Evolutionary conservation across 176 grass and related monocot genomes (phyloP).

Genomic region (Zoysia pacifica): DNA sequence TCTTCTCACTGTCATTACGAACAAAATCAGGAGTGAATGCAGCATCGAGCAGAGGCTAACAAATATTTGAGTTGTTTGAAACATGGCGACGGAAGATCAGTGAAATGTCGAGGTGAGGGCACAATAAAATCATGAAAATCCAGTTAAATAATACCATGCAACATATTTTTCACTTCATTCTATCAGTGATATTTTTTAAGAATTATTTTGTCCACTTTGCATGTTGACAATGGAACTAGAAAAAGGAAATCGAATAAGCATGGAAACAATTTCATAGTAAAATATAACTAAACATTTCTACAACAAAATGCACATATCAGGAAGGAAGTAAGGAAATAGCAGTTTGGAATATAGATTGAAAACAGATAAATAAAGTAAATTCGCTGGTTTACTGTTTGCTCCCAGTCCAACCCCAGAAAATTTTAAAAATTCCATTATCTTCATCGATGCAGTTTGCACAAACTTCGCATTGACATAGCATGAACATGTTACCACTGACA

Average conservation of each 20-base stretch:
- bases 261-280: not conserved
- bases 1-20: not conserved
- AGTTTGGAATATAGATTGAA: not conserved
- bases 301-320: not conserved
- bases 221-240: not conserved
- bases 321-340: not conserved
- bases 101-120: not conserved
- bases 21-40: not conserved
- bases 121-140: constrained; percentile 20
- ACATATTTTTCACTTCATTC: not conserved
- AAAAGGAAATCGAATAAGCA: not conserved
- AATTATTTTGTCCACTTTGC: not conserved
- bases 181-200: not conserved
- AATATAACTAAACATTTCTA: not conserved
- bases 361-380: not conserved
- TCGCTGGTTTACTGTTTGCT: not conserved
- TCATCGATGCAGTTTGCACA: too few relatives aligned
- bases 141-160: not conserved
- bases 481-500: not conserved
- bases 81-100: constrained; percentile 2
- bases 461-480: not conserved
- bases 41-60: not conserved
- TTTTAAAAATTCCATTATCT: too few relatives aligned
- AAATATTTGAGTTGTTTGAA: constrained; percentile 17
- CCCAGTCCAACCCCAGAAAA: too few relatives aligned